Base-by-base conservation (phyloP, 768 basidiomycete species). In the Suillus brevipes region DNA sequence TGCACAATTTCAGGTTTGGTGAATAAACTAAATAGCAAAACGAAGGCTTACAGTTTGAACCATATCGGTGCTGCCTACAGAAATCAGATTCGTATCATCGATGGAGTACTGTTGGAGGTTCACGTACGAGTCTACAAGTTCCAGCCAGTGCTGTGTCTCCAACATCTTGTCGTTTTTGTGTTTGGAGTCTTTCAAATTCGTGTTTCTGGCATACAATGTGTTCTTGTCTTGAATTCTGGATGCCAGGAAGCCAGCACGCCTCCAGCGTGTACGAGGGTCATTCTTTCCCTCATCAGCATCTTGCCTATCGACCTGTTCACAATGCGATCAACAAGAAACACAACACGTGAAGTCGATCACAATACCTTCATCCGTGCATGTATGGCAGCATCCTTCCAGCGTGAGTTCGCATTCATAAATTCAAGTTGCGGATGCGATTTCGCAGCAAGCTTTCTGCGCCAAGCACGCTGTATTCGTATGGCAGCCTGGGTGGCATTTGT, bases 111-210 rank as follows among this genome's bases (percentile, higher is more conserved):
- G 60, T 28, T 2, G 31, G 10, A 9, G 25, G 14, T 14, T 34
- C n/a, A 74, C 81, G 60, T 58, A 85, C 85, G 78, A 80, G 69
- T 88, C 87, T 37, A 87, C 80, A 36, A 87, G 77, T 69, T 88
- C 87, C n/a, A 88, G 74, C 85, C 85, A 87, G 70, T 87, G 86
- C 68, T 87, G 86, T 1, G 82, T 83, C 72, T 87, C 86, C 13
- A 89, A 14, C 78, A 75, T 69, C 86, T 87, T 45, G 77, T 71
- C 20, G 77, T 77, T 4, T 75, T 60, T 20, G 31, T 10, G 23
- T 9, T 12, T 38, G 9, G n/a, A 13, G n/a, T 10, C 10, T 55
- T 20, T 31, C 6, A 55, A 20, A 13, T 25, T 20, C 3, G 52
- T 5, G 16, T 76, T 76, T 0, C 61, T 61, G 10, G 76, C 72